phyloP scores from a whole-genome alignment of 2,329 filamentous ascomycete species.

The Ophiostoma tasmaniense region DNA sequence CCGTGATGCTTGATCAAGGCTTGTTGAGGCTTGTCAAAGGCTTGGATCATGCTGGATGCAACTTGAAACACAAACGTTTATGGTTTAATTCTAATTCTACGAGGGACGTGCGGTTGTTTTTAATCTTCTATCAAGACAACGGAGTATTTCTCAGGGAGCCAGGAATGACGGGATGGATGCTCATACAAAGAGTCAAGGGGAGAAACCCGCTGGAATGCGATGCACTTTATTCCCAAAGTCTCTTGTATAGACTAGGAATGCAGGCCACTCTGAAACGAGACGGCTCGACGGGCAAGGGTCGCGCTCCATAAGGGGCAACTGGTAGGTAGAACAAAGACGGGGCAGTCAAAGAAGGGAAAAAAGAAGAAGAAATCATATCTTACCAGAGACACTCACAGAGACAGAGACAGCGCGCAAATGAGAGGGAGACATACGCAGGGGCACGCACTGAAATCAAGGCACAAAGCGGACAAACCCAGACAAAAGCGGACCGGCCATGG shows the following conservation, averaged over 20 bases:
- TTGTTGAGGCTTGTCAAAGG: not conserved
- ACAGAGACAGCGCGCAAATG: not conserved
- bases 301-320: not conserved
- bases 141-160: not conserved
- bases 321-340: not conserved
- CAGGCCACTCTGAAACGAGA: constrained; percentile 1
- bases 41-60: not conserved
- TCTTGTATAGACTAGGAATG: not conserved
- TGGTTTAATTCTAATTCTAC: not conserved
- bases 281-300: not conserved
- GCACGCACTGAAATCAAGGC: not conserved
- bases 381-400: not conserved
- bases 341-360: not conserved
- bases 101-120: not conserved
- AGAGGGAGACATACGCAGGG: not conserved
- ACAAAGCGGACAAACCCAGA: not conserved
- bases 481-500: not conserved
- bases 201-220: not conserved
- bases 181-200: not conserved
- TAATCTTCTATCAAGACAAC: not conserved
- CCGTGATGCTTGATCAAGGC: not conserved
- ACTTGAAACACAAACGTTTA: not conserved
- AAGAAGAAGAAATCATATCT: not conserved
- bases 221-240: not conserved
- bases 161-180: not conserved